Conservation (phyloP, 139 green algal species). For the Axilococcus clingmanii region DNA sequence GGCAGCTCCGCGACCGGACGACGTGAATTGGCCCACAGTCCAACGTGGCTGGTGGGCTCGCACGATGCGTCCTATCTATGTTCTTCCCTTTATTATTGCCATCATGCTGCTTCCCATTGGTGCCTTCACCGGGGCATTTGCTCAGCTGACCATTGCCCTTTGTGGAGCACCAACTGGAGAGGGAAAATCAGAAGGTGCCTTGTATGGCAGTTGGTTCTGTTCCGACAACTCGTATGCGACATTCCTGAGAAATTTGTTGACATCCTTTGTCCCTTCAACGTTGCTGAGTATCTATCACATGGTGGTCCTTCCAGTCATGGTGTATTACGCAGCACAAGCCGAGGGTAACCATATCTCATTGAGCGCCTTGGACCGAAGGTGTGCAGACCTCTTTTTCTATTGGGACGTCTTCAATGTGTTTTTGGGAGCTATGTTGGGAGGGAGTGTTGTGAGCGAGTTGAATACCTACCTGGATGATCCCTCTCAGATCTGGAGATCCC, state of each 20-base stretch:
- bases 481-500: constrained; percentile 37
- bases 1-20: constrained; percentile 18
- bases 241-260: constrained; percentile 45
- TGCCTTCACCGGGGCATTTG: constrained; percentile 32
- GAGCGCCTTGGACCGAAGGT: constrained; percentile 35
- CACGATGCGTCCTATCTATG: constrained; percentile 37
- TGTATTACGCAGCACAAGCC: constrained; percentile 41
- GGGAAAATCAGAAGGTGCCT: not conserved
- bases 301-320: constrained; percentile 63
- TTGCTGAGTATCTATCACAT: constrained; percentile 74
- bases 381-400: constrained; percentile 42
- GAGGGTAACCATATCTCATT: constrained; percentile 28
- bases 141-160: constrained; percentile 33
- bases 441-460: constrained; percentile 34
- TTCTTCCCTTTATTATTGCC: constrained; percentile 30
- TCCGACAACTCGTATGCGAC: constrained; percentile 5
- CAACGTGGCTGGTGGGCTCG: constrained; percentile 28
- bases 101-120: constrained; percentile 44
- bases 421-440: constrained; percentile 48
- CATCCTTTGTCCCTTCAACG: constrained; percentile 57
- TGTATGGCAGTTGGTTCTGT: constrained; percentile 62
- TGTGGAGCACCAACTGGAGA: constrained; percentile 23
- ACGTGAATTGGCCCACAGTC: constrained; percentile 32
- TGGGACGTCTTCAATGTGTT: constrained; percentile 55
- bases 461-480: constrained; percentile 35